phyloP scores from a whole-genome alignment of 306 rosid genomes.

The Styphnolobium japonicum region DNA sequence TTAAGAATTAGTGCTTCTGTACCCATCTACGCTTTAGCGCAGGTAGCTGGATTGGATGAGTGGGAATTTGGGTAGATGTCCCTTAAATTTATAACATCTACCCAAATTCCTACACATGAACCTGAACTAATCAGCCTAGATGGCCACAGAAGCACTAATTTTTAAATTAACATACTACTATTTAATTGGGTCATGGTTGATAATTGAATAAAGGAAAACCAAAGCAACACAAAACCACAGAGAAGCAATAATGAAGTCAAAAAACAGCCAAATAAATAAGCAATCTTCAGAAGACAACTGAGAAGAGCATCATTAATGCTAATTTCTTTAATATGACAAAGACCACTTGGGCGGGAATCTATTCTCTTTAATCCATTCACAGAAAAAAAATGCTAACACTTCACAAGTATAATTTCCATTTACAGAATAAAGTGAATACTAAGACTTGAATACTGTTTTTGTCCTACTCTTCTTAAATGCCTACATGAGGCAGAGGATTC shows the following conservation, averaged over 20 bases:
- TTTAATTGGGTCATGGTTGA: neutral
- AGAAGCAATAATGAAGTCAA: neutral
- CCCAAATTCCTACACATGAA: neutral
- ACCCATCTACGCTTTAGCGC: too few species aligned
- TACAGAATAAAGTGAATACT: neutral
- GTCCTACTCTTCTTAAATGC: neutral
- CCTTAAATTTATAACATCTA: too few species aligned
- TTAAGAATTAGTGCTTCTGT: too few species aligned
- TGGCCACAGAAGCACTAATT: neutral
- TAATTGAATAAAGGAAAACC: conserved; percentile 6
- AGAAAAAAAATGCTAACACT: neutral
- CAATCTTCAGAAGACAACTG: neutral
- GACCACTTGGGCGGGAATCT: neutral
- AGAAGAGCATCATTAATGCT: neutral
- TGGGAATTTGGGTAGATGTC: too few species aligned
- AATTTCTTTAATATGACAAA: neutral
- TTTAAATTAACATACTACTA: neutral
- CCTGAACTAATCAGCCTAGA: neutral
- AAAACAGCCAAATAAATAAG: neutral
- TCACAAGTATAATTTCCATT: neutral
- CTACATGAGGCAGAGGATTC: neutral
- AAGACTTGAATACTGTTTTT: neutral
- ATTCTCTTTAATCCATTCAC: conserved; percentile 1
- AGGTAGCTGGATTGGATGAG: too few species aligned
- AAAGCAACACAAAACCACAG: neutral